Conservation (phyloP, 2,329 filamentous ascomycete genomes). For the Fusarium mangiferae region DNA sequence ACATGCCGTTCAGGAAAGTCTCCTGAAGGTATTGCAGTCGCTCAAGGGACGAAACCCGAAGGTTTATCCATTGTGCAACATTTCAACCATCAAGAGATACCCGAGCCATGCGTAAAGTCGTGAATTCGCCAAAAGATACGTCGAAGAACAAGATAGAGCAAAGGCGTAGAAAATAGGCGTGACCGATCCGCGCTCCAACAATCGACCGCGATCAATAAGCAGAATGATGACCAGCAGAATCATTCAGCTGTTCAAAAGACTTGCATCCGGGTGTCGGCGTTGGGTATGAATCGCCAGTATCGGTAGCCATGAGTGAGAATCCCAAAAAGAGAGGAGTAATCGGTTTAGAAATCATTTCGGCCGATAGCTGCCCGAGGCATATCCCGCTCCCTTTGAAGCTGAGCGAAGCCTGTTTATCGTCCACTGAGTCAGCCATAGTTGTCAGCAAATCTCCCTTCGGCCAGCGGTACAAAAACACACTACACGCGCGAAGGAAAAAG, state of each 20-base stretch:
- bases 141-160: conserved; percentile 58
- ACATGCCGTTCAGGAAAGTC: conserved; percentile 53
- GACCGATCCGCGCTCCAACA: conserved; percentile 41
- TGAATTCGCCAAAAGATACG: conserved; percentile 48
- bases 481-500: conserved; percentile 80
- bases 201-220: conserved; percentile 43
- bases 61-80: conserved; percentile 21
- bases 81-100: conserved; percentile 41
- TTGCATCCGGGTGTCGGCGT: conserved; percentile 44
- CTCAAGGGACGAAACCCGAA: conserved; percentile 6
- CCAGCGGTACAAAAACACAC: conserved; percentile 78
- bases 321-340: conserved; percentile 27
- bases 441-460: conserved; percentile 77
- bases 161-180: conserved; percentile 48
- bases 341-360: conserved; percentile 46
- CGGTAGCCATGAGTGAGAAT: conserved; percentile 37
- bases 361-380: conserved; percentile 54
- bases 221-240: conserved; percentile 33
- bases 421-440: conserved; percentile 84
- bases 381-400: conserved; percentile 75
- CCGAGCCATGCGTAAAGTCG: conserved; percentile 55
- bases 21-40: conserved; percentile 29
- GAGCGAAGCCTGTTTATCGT: conserved; percentile 87
- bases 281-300: conserved; percentile 40
- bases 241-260: conserved; percentile 30